Percentiles rank a stretch among this genome's conserved stretches.
Evolutionary conservation across 257 asterid species (phyloP).

Genomic region (Eustoma russellianum): DNA sequence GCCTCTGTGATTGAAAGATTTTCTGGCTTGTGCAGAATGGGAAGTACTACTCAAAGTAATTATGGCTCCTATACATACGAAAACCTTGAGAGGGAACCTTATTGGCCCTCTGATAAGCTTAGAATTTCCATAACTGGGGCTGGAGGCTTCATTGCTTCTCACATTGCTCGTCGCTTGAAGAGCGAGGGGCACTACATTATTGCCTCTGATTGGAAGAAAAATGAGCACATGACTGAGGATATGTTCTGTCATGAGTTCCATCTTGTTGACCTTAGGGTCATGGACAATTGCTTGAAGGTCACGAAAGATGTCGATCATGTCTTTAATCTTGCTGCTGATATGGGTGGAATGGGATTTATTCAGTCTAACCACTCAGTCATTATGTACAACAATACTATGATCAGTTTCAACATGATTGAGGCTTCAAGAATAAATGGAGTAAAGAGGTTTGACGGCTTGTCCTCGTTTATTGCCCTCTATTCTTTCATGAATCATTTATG

Average conservation of each 20-base stretch:
- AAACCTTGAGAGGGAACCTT: conserved; percentile 71
- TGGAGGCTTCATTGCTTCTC: conserved; percentile 88
- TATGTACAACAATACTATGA: conserved; percentile 88
- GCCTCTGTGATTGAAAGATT: not conserved
- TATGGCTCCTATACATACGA: conserved; percentile 75
- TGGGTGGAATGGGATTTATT: conserved; percentile 97
- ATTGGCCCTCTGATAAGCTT: conserved; percentile 81
- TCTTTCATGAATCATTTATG: not conserved
- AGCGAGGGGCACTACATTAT: conserved; percentile 83
- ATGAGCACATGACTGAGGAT: conserved; percentile 90
- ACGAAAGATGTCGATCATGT: conserved; percentile 67
- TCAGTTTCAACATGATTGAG: conserved; percentile 91
- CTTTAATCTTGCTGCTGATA: conserved; percentile 90
- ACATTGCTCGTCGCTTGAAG: conserved; percentile 84
- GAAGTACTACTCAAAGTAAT: conserved; percentile 36
- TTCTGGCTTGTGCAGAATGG: conserved; percentile 44
- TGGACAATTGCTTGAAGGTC: conserved; percentile 86
- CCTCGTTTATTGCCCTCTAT: not conserved
- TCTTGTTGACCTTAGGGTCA: conserved; percentile 86
- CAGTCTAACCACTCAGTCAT: conserved; percentile 93
- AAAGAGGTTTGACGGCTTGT: conserved; percentile 39
- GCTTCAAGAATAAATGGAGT: conserved; percentile 72
- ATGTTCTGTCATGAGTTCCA: conserved; percentile 93
- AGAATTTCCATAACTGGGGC: conserved; percentile 82
- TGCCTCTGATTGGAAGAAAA: conserved; percentile 93